Percentiles rank a stretch among this genome's conserved stretches.
phyloP scores from a whole-genome alignment of 2,329 filamentous ascomycete species.

The Cordyceps cicadae region DNA sequence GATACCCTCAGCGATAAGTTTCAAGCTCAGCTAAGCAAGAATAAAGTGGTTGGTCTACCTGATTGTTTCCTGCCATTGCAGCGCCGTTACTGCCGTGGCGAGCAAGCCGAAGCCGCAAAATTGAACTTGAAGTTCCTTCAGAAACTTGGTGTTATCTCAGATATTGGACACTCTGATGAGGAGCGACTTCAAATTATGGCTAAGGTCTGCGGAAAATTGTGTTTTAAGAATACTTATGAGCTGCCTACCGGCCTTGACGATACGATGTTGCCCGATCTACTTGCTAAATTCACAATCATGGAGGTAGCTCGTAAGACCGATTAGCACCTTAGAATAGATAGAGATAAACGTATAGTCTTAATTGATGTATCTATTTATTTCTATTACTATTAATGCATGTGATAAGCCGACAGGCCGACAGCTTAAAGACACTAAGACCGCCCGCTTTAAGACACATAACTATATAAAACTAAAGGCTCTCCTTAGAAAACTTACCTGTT shows the following conservation, averaged over 20 bases:
- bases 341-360: too few species aligned
- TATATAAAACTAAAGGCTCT: too few species aligned
- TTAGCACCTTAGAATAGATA: too few species aligned
- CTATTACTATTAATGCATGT: not conserved
- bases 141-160: not conserved
- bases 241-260: not conserved
- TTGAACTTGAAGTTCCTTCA: not conserved
- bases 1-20: not conserved
- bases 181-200: not conserved
- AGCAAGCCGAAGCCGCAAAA: not conserved
- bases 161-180: not conserved
- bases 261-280: not conserved
- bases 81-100: not conserved
- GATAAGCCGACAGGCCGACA: too few species aligned
- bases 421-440: too few species aligned
- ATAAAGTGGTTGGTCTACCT: not conserved
- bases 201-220: not conserved
- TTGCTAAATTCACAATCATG: not conserved
- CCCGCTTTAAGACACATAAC: not conserved
- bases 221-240: not conserved
- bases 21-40: not conserved
- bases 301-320: not conserved
- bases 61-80: not conserved
- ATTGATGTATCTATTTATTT: too few species aligned
- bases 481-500: not conserved